These are phyloP conservation scores for Wallacemonas sp. DNA, from an alignment of 208 protist genomes.

Conservation along the genomic window DNA sequence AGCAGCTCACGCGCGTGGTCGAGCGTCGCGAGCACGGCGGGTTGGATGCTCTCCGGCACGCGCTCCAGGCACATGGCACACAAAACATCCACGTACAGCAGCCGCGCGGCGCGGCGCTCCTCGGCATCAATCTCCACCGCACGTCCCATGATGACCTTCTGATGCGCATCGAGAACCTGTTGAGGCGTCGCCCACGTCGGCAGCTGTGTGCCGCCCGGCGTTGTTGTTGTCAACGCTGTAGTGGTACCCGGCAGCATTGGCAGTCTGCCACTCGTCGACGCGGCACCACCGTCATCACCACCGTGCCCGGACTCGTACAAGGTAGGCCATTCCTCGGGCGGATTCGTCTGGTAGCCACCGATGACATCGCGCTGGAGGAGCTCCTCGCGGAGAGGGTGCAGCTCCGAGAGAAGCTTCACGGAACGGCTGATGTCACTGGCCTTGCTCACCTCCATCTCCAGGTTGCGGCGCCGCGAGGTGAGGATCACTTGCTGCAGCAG, in stretches of 20 bases:
- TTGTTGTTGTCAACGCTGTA: background rate
- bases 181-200: constrained; percentile 16
- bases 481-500: constrained; percentile 34
- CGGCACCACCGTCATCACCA: background rate
- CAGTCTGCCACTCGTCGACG: too few species aligned
- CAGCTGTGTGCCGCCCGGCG: background rate
- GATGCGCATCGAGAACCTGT: constrained; percentile 31
- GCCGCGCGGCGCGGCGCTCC: constrained; percentile 30
- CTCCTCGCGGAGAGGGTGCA: constrained; percentile 27
- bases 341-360: background rate
- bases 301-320: constrained; percentile 1
- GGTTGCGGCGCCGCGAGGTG: constrained; percentile 22
- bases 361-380: constrained; percentile 32
- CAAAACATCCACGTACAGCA: constrained; percentile 48
- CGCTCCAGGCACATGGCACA: constrained; percentile 21
- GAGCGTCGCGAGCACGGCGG: constrained; percentile 23
- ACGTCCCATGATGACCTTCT: constrained; percentile 32
- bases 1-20: constrained; percentile 31
- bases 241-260: too few species aligned
- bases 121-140: constrained; percentile 28
- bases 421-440: constrained; percentile 38
- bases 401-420: constrained; percentile 33
- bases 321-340: background rate
- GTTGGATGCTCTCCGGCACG: constrained; percentile 29
- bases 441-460: constrained; percentile 35